These are phyloP conservation scores for Lactuca sativa DNA, from an alignment of 129 eudicot species.

Conservation along the genomic window DNA sequence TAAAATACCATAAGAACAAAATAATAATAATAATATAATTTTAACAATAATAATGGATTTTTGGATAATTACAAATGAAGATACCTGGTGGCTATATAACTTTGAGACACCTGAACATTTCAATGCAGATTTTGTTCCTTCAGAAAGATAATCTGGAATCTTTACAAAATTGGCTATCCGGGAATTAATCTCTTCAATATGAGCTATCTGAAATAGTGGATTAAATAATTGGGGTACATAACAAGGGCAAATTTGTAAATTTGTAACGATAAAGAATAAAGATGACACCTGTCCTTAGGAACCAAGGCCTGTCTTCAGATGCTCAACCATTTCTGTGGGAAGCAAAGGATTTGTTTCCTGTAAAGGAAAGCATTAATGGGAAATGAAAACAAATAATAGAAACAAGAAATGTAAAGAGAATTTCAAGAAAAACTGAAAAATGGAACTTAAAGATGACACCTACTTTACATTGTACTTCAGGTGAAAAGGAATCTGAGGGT, in stretches of 20 bases:
- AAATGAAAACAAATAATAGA: too few relatives aligned
- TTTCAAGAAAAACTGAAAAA: neutral
- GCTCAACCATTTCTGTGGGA: constrained; percentile 74
- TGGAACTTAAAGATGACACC: constrained; percentile 21
- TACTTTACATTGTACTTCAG: constrained; percentile 60
- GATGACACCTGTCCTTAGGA: constrained; percentile 72
- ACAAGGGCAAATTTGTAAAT: neutral
- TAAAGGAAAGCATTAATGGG: constrained; percentile 7
- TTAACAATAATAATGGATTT: neutral
- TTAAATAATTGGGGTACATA: neutral
- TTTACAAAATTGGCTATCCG: constrained; percentile 62
- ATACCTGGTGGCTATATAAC: constrained; percentile 91
- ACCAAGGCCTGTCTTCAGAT: constrained; percentile 67
- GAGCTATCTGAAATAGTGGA: constrained; percentile 66
- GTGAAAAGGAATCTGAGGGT: constrained; percentile 50
- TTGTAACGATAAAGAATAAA: constrained; percentile 4
- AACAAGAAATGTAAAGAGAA: neutral
- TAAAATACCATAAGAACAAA: constrained; percentile 25
- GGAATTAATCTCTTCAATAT: constrained; percentile 69
- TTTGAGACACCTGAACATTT: constrained; percentile 56
- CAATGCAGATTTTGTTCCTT: constrained; percentile 50
- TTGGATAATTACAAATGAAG: neutral
- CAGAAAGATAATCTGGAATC: constrained; percentile 70
- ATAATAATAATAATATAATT: neutral
- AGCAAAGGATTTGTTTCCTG: constrained; percentile 68